These are phyloP conservation scores for Alternaria conjuncta DNA, from an alignment of 2,329 filamentous ascomycete genomes.

Conservation along the genomic window DNA sequence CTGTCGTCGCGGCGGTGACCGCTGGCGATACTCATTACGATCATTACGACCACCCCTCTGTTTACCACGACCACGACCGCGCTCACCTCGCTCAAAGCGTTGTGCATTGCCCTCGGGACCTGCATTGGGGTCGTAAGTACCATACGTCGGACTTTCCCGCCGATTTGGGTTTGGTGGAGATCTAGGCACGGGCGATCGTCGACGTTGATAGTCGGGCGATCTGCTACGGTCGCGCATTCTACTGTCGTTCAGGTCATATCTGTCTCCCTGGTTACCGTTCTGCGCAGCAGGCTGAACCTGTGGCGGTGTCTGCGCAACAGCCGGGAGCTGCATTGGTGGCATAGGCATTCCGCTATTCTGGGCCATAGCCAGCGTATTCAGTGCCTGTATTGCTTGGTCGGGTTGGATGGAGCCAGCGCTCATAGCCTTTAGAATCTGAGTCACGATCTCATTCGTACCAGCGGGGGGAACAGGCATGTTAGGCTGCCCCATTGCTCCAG, in stretches of 20 bases:
- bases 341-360: constrained; percentile 32
- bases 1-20: constrained; percentile 73
- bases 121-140: constrained; percentile 71
- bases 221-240: constrained; percentile 57
- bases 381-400: constrained; percentile 44
- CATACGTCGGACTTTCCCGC: constrained; percentile 73
- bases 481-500: constrained; percentile 27
- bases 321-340: constrained; percentile 35
- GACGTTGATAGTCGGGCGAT: constrained; percentile 68
- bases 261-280: constrained; percentile 30
- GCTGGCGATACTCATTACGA: constrained; percentile 76
- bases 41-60: constrained; percentile 55
- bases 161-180: constrained; percentile 66
- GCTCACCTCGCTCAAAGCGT: constrained; percentile 59
- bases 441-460: constrained; percentile 36
- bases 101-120: constrained; percentile 63
- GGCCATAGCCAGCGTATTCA: constrained; percentile 38
- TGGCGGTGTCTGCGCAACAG: constrained; percentile 19
- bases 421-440: constrained; percentile 45
- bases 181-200: constrained; percentile 60
- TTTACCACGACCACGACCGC: constrained; percentile 61
- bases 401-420: constrained; percentile 39
- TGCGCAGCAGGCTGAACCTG: constrained; percentile 23
- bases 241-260: constrained; percentile 40
- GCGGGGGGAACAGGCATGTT: constrained; percentile 32